Evolutionary conservation across 176 grass and related monocot species (phyloP), one percentile per base, ranked within the genome.

Genomic region (Thalia dealbata): DNA sequence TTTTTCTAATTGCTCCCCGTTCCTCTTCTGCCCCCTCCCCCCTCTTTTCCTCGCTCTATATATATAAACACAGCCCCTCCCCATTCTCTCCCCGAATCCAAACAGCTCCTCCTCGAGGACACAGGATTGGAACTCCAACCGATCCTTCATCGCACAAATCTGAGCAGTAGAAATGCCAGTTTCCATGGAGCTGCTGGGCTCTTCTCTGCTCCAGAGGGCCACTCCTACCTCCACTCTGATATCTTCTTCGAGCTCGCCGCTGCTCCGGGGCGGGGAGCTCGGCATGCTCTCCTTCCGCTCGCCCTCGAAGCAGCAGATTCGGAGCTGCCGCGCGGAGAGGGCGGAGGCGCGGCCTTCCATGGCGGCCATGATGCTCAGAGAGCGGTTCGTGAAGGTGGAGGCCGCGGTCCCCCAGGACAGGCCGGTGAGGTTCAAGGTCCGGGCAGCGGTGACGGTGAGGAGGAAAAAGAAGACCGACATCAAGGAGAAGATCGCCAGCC

Each of bases 401-500:
- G 67, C 46, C 42, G 77, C 45, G 18, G 67, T 48, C 42, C 77
- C 45, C 35, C 54, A 60, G 51, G 75, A 78, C 65, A 88, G 78
- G 70, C 54, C 85, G 14, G 81, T 82, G 75, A 82, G 75, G 75
- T 82, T 97, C 24, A 85, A 80, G 6, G 82, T 78, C 21, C 75
- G 87, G 18, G 95, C 95, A 26, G 87, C 84, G 64, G 84, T 91
- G 5, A 91, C 87, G 7, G 95, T 97, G 83, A 71, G 93, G 74
- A 84, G 87, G 76, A 71, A 73, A 78, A 78, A 83, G 2, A 88
- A 88, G 82, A 74, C 84, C 79, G 87, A 82, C 55, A 29, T 87
- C 22, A 82, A 84, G 76, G 75, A 78, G 50, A 82, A 61, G 0
- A 58, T 85, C 11, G 85, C 28, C 11, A 89, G 86, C 73, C 82